Base-by-base conservation (phyloP, 805 yeast species). In the Schwanniomyces occidentalis region DNA sequence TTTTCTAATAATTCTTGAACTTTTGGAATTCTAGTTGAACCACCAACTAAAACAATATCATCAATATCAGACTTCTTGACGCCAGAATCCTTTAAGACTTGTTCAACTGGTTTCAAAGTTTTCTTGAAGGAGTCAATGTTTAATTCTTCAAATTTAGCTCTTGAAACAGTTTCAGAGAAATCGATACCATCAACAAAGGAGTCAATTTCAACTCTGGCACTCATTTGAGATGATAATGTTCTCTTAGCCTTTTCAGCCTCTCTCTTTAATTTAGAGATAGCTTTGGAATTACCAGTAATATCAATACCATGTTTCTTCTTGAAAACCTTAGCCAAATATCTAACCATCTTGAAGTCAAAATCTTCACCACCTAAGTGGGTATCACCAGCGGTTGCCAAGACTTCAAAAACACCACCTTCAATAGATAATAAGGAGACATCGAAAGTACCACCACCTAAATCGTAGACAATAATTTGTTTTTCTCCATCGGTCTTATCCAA, bases 361-460 rank as follows among this genome's bases (percentile, higher is more conserved):
- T 69, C 74, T 59, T 69, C 73, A 59, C 74, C 74, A 60, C 74
- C 74, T 57, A 69, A 69, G 59, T 69, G 74, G 39, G 74, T 68
- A 60, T 68, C 74, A 64, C 74, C 74, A 43, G 71, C 67, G 40
- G 74, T 68, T 42, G 74, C 68, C 52, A 62, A 60, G 39, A 69
- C 74, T 61, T 67, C 72, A 45, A 69, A 69, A 42, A 68, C 71
- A 60, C 74, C 73, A 39, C 72, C 73, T 57, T 65, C 71, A 37
- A 67, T 66, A 31, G 69, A 58, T 48, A 87, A 76, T 36, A 87
- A 71, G 7, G 95, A 88, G 19, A 87, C 96, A 80, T 87, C 96
- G 50, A 87, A 67, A 44, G 74, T 69, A 57, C 74, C 74, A 40
- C 74, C 74, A 67, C 74, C 74, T 54, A 69, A 65, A 59, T 69